Conservation (phyloP, 2,329 filamentous ascomycete species). For the Dendrostoma leiphaemia region DNA sequence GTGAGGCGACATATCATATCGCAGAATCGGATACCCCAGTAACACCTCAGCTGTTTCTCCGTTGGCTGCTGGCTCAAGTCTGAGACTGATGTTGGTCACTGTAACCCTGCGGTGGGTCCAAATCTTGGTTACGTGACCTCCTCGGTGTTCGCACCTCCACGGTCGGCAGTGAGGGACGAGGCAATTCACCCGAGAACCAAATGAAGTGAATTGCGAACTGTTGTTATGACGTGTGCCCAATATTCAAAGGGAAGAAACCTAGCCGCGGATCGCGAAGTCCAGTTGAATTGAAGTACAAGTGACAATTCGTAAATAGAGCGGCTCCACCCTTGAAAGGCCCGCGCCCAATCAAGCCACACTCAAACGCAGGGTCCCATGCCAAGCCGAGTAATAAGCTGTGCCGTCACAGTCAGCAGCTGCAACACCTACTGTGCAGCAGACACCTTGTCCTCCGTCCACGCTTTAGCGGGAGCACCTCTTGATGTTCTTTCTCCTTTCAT, state of each 20-base stretch:
- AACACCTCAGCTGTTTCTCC: not conserved
- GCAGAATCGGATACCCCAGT: not conserved
- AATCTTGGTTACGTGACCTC: too few relatives aligned
- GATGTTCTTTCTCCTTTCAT: not conserved
- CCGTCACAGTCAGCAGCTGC: not conserved
- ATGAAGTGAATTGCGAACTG: too few relatives aligned
- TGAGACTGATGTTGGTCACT: not conserved
- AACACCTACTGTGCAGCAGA: constrained; percentile 7
- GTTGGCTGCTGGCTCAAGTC: not conserved
- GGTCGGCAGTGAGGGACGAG: too few relatives aligned
- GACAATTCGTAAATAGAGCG: not conserved
- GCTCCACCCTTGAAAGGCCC: too few relatives aligned
- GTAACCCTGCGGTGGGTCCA: too few relatives aligned
- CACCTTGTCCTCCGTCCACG: constrained; percentile 18
- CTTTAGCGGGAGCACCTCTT: constrained; percentile 1
- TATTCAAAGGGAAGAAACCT: too few relatives aligned
- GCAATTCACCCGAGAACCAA: too few relatives aligned
- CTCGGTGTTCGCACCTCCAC: too few relatives aligned
- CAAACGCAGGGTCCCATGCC: constrained; percentile 7
- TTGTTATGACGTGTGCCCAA: too few relatives aligned
- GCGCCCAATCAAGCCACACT: constrained; percentile 6
- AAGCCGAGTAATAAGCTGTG: not conserved
- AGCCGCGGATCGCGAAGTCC: too few relatives aligned
- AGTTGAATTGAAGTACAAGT: not conserved
- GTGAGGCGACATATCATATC: not conserved